These are phyloP conservation scores for Spergularia azorica DNA, from an alignment of 179 eudicot species.

Conservation along the genomic window DNA sequence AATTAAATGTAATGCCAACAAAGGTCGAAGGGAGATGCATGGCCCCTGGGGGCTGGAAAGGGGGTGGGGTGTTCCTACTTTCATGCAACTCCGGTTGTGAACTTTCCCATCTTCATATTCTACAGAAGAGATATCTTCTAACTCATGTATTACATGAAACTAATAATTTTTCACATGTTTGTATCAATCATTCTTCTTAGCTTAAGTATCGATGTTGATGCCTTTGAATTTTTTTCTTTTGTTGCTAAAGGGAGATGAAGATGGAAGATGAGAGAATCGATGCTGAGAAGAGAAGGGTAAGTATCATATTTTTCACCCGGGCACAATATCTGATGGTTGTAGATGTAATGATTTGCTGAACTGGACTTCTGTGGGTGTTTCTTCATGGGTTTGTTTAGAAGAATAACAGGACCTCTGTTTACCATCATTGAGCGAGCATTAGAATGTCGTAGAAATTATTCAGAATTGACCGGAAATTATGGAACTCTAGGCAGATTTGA, in stretches of 20 bases:
- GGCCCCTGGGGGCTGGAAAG: neutral
- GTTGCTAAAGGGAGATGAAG: conserved; percentile 72
- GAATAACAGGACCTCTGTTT: neutral
- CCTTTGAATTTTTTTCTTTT: conserved; percentile 15
- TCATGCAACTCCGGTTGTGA: neutral
- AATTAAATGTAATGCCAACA: neutral
- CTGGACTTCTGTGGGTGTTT: neutral
- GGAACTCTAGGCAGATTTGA: neutral
- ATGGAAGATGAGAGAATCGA: conserved; percentile 93
- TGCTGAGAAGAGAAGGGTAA: conserved; percentile 87
- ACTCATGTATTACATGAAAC: neutral
- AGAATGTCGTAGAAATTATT: conserved; percentile 5
- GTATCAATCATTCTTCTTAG: neutral
- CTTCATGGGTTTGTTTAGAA: neutral
- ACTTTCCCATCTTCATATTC: neutral
- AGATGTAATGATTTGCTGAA: neutral
- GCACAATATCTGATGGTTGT: neutral
- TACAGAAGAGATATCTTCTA: neutral
- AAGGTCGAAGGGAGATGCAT: neutral
- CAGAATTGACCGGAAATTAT: neutral
- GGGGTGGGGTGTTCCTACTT: neutral
- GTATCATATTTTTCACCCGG: neutral
- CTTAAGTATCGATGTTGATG: neutral
- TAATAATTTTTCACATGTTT: neutral
- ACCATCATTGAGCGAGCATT: neutral